Conservation (phyloP, 1,284 basidiomycete genomes). For the Schizophyllum amplum region DNA sequence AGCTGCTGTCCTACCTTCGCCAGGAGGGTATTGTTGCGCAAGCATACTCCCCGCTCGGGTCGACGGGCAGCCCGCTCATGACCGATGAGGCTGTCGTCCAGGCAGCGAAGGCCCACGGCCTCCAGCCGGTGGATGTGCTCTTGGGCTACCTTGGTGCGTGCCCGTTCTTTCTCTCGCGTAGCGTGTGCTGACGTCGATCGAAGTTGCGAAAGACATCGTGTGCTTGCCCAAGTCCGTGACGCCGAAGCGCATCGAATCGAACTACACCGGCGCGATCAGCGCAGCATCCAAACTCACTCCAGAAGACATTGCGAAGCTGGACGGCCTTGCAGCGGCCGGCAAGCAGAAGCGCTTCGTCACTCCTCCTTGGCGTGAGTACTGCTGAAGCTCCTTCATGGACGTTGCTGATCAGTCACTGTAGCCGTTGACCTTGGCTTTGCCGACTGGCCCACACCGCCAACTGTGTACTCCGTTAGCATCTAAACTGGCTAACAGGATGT, state of each 20-base stretch:
- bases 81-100: conserved; percentile 56
- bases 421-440: conserved; percentile 64
- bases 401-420: conserved; percentile 17
- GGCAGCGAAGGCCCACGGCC: conserved; percentile 55
- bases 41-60: conserved; percentile 83
- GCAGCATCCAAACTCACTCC: conserved; percentile 43
- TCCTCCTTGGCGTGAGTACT: conserved; percentile 58
- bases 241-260: conserved; percentile 61
- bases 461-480: too few species aligned
- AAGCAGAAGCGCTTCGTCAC: conserved; percentile 65
- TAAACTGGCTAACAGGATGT: too few species aligned
- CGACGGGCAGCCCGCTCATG: conserved; percentile 62
- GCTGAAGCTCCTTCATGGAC: conserved; percentile 1
- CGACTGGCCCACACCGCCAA: conserved; percentile 36
- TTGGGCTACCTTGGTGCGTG: conserved; percentile 56
- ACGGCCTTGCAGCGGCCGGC: conserved; percentile 58
- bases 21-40: conserved; percentile 65
- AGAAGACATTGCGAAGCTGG: conserved; percentile 56
- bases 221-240: conserved; percentile 76
- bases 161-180: conserved; percentile 33
- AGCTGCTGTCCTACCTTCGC: conserved; percentile 60
- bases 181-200: conserved; percentile 14
- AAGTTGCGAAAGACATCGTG: conserved; percentile 58
- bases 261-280: conserved; percentile 47
- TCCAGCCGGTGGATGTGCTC: conserved; percentile 57